Evolutionary conservation across 805 yeast genomes (phyloP).

Genomic region (Danielozyma ontarioensis): DNA sequence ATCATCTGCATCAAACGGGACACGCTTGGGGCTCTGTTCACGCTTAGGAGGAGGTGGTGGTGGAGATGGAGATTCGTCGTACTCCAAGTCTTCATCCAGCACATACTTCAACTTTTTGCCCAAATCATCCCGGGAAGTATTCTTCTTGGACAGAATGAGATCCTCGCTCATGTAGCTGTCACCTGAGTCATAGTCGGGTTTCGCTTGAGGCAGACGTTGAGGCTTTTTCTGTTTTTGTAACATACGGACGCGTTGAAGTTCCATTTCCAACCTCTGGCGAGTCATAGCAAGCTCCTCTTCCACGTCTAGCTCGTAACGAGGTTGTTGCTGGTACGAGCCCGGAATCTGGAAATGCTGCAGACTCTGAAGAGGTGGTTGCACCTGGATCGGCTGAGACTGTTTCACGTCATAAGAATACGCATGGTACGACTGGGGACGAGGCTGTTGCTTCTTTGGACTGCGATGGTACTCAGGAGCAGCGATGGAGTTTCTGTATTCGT

Average conservation of each 20-base stretch:
- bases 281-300: constrained; percentile 24
- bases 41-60: constrained; percentile 37
- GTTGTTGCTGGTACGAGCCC: constrained; percentile 7
- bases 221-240: constrained; percentile 18
- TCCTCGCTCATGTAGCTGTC: constrained; percentile 29
- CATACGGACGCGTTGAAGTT: constrained; percentile 27
- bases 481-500: no score
- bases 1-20: constrained; percentile 36
- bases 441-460: neutral
- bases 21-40: constrained; percentile 3
- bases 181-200: constrained; percentile 2
- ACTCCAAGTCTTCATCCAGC: constrained; percentile 9
- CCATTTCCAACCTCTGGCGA: constrained; percentile 36
- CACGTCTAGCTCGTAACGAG: constrained; percentile 3
- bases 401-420: no score
- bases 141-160: constrained; percentile 26
- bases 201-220: constrained; percentile 1
- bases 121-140: constrained; percentile 29
- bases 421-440: no score
- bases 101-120: constrained; percentile 26
- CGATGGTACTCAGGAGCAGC: neutral
- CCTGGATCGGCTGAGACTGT: no score
- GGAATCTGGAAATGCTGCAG: constrained; percentile 17
- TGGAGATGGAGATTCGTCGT: constrained; percentile 12
- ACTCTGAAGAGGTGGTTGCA: neutral